Conservation (phyloP, 2,329 filamentous ascomycete genomes). For the Arthrobotrys conoides region DNA sequence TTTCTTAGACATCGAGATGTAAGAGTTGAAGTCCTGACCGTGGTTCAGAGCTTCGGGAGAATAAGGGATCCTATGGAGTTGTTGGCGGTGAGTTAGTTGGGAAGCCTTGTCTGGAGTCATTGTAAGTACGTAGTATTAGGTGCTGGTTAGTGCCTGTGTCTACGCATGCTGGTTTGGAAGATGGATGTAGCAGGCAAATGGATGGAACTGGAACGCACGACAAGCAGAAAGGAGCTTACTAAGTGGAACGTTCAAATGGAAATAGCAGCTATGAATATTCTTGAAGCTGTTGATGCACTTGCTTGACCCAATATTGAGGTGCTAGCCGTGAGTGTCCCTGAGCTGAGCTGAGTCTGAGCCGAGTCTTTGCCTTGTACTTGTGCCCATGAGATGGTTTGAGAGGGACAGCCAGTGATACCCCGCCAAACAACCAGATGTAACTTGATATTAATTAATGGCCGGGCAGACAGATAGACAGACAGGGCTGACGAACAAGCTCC, state of each 20-base stretch:
- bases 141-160: no score
- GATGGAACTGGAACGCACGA: slow-evolving; percentile 27
- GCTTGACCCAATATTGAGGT: slow-evolving; percentile 18
- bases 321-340: slow-evolving; percentile 7
- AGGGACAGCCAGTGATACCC: slow-evolving; percentile 29
- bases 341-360: no score
- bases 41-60: slow-evolving; percentile 40
- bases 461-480: not conserved
- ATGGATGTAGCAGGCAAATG: slow-evolving; percentile 14
- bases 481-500: slow-evolving; percentile 32
- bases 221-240: slow-evolving; percentile 51
- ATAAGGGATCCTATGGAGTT: slow-evolving; percentile 53
- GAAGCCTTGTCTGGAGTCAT: slow-evolving; percentile 58
- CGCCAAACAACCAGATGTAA: slow-evolving; percentile 19
- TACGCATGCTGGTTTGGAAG: not conserved
- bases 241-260: not conserved
- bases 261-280: not conserved
- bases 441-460: no score
- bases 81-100: slow-evolving; percentile 45
- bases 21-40: slow-evolving; percentile 36
- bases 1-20: slow-evolving; percentile 46
- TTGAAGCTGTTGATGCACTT: not conserved
- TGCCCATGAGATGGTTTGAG: slow-evolving; percentile 46
- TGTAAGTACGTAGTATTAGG: slow-evolving; percentile 3
- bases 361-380: no score